These are phyloP conservation scores for Trichophyton equinum DNA, from an alignment of 2,329 filamentous ascomycete genomes.

Conservation along the genomic window DNA sequence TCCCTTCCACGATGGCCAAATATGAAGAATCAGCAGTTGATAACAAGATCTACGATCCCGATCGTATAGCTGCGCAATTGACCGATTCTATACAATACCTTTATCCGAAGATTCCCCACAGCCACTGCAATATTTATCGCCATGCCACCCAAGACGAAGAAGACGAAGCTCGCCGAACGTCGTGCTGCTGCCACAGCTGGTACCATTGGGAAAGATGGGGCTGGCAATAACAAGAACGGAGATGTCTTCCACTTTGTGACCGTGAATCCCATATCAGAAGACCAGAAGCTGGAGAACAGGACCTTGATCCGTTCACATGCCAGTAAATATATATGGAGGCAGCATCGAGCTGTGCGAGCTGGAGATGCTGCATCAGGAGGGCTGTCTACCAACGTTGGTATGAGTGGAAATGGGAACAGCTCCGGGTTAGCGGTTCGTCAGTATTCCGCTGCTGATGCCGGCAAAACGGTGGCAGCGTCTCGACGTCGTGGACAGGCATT, in stretches of 20 bases:
- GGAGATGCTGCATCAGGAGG: neutral
- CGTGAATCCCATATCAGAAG: slow-evolving; percentile 15
- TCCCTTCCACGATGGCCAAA: neutral
- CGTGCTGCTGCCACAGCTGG: neutral
- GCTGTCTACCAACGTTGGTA: neutral
- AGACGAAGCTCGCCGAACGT: slow-evolving; percentile 2
- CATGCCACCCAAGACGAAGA: slow-evolving; percentile 4
- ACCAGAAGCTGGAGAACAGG: slow-evolving; percentile 14
- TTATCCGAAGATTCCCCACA: neutral
- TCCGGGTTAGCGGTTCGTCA: neutral
- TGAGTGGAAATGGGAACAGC: neutral
- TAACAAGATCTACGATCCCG: neutral
- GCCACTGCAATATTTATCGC: neutral
- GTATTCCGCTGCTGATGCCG: neutral
- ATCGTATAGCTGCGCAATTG: neutral
- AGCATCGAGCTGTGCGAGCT: slow-evolving; percentile 13
- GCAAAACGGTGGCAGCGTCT: neutral
- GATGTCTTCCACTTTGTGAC: slow-evolving; percentile 16
- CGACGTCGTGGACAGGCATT: neutral
- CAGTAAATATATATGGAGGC: slow-evolving; percentile 16
- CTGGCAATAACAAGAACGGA: slow-evolving; percentile 1
- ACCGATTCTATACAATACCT: neutral
- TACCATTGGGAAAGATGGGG: neutral
- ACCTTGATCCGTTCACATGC: slow-evolving; percentile 16
- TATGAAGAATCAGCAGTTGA: neutral